Percentiles rank a stretch among this genome's conserved stretches.
These are phyloP conservation scores for Geotrichum candidum DNA, from an alignment of 1,139 yeast species.

Conservation along the genomic window DNA sequence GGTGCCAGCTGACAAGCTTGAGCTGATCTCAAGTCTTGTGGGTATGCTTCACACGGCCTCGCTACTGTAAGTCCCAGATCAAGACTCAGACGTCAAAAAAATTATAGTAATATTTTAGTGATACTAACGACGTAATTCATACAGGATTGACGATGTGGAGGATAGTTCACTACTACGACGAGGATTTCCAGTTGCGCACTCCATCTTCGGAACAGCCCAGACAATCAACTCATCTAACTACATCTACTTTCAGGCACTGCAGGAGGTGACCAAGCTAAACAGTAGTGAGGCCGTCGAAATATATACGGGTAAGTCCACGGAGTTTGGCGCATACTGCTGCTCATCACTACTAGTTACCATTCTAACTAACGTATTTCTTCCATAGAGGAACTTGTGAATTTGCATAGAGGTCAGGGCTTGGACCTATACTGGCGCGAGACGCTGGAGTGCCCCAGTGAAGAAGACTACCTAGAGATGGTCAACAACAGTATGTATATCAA, in stretches of 20 bases:
- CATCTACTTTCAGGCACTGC: slow-evolving; percentile 69
- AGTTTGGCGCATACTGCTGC: not conserved
- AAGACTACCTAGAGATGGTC: slow-evolving; percentile 73
- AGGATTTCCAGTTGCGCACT: slow-evolving; percentile 74
- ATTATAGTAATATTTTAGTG: not conserved
- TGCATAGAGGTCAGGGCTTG: slow-evolving; percentile 85
- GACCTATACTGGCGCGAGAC: slow-evolving; percentile 85
- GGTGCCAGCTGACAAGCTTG: slow-evolving; percentile 37
- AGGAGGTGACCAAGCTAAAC: slow-evolving; percentile 40
- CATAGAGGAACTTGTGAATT: slow-evolving; percentile 64
- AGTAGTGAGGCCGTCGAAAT: slow-evolving; percentile 21
- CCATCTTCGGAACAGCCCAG: slow-evolving; percentile 65
- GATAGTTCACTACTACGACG: slow-evolving; percentile 66
- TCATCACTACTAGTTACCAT: not conserved
- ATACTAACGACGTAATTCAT: not conserved
- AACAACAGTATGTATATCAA: slow-evolving; percentile 45
- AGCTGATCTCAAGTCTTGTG: slow-evolving; percentile 42
- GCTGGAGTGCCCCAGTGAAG: slow-evolving; percentile 55
- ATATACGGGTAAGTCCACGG: slow-evolving; percentile 22
- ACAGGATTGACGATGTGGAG: slow-evolving; percentile 73
- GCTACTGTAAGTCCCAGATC: slow-evolving; percentile 35
- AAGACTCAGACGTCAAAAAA: not conserved
- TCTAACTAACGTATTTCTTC: slow-evolving; percentile 34
- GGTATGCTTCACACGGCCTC: slow-evolving; percentile 62
- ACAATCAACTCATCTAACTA: slow-evolving; percentile 80